A percentile compares a stretch with the other conserved stretches of the same genome.
These are phyloP conservation scores for Dactylellina parvicollis DNA, from an alignment of 2,329 filamentous ascomycete species.

Conservation along the genomic window DNA sequence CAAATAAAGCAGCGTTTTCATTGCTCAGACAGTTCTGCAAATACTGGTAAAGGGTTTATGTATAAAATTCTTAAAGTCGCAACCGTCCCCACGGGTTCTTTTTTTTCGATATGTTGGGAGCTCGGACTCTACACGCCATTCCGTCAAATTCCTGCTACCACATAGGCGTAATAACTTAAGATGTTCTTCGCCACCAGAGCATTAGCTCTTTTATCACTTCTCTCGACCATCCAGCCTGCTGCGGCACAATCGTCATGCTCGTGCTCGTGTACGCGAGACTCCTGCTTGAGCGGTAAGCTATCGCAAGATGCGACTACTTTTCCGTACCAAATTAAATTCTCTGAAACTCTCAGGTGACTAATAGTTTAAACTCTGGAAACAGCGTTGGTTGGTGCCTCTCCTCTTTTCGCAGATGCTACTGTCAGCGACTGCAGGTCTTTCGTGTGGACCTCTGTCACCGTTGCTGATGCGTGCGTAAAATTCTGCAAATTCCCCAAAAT, in stretches of 20 bases:
- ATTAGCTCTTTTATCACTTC: not conserved
- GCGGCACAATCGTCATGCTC: not conserved
- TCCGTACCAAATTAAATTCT: not conserved
- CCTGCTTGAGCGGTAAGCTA: constrained; percentile 2
- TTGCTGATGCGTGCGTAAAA: not conserved
- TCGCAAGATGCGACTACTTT: not conserved
- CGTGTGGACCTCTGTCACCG: constrained; percentile 15
- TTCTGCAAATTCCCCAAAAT: not conserved
- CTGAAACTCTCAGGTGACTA: not conserved
- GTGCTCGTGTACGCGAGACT: constrained; percentile 1
- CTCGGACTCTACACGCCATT: no score
- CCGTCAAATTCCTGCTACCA: no score
- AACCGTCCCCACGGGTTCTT: no score
- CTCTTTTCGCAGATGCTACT: not conserved
- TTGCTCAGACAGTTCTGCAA: no score
- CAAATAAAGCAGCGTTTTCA: no score
- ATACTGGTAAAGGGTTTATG: no score
- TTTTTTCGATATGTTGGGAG: no score
- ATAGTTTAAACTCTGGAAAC: not conserved
- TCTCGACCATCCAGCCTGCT: not conserved
- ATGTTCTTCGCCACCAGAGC: not conserved
- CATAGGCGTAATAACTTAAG: not conserved
- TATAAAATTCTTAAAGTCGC: no score
- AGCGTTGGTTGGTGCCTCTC: constrained; percentile 3
- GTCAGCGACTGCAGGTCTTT: constrained; percentile 33